phyloP scores from a whole-genome alignment of 257 asterid genomes.

The Dorcoceras hygrometricum region DNA sequence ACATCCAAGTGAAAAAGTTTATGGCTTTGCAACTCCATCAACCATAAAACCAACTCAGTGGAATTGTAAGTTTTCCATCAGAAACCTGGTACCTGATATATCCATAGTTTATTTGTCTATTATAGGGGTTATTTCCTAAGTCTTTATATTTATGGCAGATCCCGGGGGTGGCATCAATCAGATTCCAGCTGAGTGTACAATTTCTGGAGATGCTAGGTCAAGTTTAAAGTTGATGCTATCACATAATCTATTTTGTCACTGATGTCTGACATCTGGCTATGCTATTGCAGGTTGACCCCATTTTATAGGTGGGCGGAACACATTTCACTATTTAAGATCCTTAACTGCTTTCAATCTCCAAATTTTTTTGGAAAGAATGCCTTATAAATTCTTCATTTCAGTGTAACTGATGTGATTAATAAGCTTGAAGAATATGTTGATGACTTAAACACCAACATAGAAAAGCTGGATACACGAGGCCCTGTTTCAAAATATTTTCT shows the following conservation, averaged over 20 bases:
- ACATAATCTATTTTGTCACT: conserved; percentile 18
- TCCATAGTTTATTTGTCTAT: conserved; percentile 18
- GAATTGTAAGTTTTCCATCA: conserved; percentile 61
- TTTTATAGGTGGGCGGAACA: conserved; percentile 63
- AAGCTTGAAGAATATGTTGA: conserved; percentile 76
- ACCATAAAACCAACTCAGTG: conserved; percentile 99
- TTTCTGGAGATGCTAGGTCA: conserved; percentile 94
- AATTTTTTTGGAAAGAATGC: conserved; percentile 16
- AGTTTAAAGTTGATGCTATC: conserved; percentile 20
- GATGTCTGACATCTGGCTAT: conserved; percentile 31
- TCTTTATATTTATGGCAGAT: conserved; percentile 44
- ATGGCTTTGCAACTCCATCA: conserved; percentile 94
- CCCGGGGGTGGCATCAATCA: conserved; percentile 99
- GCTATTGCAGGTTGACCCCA: conserved; percentile 83
- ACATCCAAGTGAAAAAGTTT: conserved; percentile 68
- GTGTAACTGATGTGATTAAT: conserved; percentile 72
- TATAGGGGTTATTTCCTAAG: conserved; percentile 19
- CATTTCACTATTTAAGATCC: conserved; percentile 16
- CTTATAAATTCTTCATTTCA: conserved; percentile 30
- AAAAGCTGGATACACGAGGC: conserved; percentile 65
- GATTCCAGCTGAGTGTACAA: conserved; percentile 85
- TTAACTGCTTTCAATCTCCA: not conserved
- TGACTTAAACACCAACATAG: conserved; percentile 79
- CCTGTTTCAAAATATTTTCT: conserved; percentile 82
- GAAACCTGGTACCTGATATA: conserved; percentile 6